phyloP scores from a whole-genome alignment of 768 basidiomycete genomes.

The Russula compacta region DNA sequence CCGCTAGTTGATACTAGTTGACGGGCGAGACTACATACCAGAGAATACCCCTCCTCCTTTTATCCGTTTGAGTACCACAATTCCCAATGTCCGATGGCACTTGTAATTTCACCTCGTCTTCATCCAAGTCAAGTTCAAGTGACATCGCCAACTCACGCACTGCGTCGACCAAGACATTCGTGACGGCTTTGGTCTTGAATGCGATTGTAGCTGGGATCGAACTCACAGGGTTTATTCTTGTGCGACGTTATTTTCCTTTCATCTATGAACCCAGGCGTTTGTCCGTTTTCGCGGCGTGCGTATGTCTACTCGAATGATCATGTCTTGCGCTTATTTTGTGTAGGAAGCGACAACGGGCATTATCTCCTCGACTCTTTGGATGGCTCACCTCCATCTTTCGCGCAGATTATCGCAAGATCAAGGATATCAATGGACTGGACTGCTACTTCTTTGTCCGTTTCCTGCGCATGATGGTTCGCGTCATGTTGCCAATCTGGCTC shows the following conservation, averaged over 20 bases:
- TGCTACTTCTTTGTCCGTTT: conserved; percentile 93
- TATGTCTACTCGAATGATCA: neutral
- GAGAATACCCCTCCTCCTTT: neutral
- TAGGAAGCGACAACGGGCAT: conserved; percentile 50
- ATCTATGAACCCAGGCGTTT: conserved; percentile 82
- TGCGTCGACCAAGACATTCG: conserved; percentile 70
- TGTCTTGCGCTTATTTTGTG: neutral
- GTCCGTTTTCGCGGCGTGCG: conserved; percentile 45
- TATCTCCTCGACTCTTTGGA: conserved; percentile 40
- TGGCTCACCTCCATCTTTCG: conserved; percentile 63
- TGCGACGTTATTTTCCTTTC: conserved; percentile 76
- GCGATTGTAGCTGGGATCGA: conserved; percentile 60
- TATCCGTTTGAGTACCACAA: neutral
- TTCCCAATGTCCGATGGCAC: conserved; percentile 3
- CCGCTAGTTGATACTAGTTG: neutral
- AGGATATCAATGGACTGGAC: conserved; percentile 71
- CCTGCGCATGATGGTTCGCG: conserved; percentile 70
- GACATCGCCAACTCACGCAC: conserved; percentile 34
- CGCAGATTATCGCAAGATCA: conserved; percentile 53
- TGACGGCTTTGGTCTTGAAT: conserved; percentile 83
- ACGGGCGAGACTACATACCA: neutral
- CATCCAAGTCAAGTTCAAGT: conserved; percentile 29
- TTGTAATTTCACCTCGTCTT: neutral
- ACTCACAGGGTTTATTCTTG: conserved; percentile 67
- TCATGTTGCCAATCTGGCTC: conserved; percentile 87